Percentiles rank a stretch among this genome's conserved stretches.
These are phyloP conservation scores for Isatis tinctoria DNA, from an alignment of 345 rosid species.

Conservation along the genomic window DNA sequence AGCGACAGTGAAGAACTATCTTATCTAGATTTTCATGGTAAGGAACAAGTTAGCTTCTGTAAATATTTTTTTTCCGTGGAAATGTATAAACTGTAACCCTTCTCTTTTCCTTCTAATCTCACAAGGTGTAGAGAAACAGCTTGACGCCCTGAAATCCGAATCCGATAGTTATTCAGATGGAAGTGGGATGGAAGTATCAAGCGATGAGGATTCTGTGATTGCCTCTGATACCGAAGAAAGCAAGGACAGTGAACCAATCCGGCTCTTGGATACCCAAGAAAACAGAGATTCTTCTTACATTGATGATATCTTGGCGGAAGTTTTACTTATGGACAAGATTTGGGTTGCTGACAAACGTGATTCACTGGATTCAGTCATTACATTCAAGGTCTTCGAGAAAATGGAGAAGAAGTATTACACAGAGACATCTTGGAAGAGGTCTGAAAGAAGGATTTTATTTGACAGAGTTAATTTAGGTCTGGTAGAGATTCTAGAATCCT, in stretches of 20 bases:
- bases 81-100: not conserved
- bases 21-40: conserved; percentile 39
- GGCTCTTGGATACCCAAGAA: conserved; percentile 35
- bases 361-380: conserved; percentile 36
- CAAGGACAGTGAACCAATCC: conserved; percentile 30
- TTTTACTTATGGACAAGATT: conserved; percentile 38
- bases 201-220: conserved; percentile 44
- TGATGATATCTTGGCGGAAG: conserved; percentile 57
- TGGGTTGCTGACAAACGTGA: conserved; percentile 22
- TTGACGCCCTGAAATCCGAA: conserved; percentile 52
- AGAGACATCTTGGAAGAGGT: conserved; percentile 61
- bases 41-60: conserved; percentile 10
- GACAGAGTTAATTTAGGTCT: conserved; percentile 60
- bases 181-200: conserved; percentile 50
- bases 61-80: not conserved
- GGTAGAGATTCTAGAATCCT: conserved; percentile 43
- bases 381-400: conserved; percentile 47
- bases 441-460: conserved; percentile 67
- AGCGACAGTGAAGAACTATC: conserved; percentile 31
- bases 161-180: conserved; percentile 52
- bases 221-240: conserved; percentile 29
- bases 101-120: not conserved
- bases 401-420: conserved; percentile 77
- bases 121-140: conserved; percentile 41
- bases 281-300: conserved; percentile 62